These are phyloP conservation scores for Lactarius indigo DNA, from an alignment of 768 basidiomycete genomes.

Conservation along the genomic window DNA sequence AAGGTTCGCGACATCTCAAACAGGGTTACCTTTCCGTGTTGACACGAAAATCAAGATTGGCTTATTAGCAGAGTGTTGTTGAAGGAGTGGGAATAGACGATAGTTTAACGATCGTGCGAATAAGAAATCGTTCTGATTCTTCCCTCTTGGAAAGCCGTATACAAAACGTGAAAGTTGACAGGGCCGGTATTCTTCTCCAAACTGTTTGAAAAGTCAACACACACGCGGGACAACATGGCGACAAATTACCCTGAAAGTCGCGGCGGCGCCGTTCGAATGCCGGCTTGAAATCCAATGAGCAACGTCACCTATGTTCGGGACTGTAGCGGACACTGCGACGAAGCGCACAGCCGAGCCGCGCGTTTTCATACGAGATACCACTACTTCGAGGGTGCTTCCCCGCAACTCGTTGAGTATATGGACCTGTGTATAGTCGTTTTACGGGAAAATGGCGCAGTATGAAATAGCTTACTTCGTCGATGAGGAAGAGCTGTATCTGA, in stretches of 20 bases:
- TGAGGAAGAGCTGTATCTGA: slow-evolving; percentile 74
- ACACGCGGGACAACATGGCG: not conserved
- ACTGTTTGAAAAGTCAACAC: slow-evolving; percentile 43
- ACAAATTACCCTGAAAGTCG: slow-evolving; percentile 60
- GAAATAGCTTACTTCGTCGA: slow-evolving; percentile 69
- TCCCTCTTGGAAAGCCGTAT: slow-evolving; percentile 60
- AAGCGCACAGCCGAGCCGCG: slow-evolving; percentile 72
- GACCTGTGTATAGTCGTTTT: slow-evolving; percentile 48
- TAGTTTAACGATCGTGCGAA: slow-evolving; percentile 69
- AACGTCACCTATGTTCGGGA: slow-evolving; percentile 89
- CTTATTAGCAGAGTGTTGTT: slow-evolving; percentile 70
- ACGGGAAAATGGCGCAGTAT: not conserved
- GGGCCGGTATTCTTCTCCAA: slow-evolving; percentile 89
- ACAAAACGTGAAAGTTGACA: slow-evolving; percentile 75
- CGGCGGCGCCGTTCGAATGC: slow-evolving; percentile 45
- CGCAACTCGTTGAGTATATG: slow-evolving; percentile 89
- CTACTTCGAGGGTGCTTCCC: slow-evolving; percentile 90
- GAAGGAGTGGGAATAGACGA: slow-evolving; percentile 69
- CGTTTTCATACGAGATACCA: slow-evolving; percentile 90
- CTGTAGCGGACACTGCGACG: slow-evolving; percentile 87
- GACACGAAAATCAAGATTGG: slow-evolving; percentile 87
- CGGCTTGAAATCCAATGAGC: slow-evolving; percentile 77
- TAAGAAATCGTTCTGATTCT: slow-evolving; percentile 71
- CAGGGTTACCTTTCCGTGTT: slow-evolving; percentile 72
- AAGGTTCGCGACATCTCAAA: not conserved